A percentile compares a stretch with the other conserved stretches of the same genome.
Conservation (phyloP, 345 rosid genomes). For the Aquilaria sinensis region DNA sequence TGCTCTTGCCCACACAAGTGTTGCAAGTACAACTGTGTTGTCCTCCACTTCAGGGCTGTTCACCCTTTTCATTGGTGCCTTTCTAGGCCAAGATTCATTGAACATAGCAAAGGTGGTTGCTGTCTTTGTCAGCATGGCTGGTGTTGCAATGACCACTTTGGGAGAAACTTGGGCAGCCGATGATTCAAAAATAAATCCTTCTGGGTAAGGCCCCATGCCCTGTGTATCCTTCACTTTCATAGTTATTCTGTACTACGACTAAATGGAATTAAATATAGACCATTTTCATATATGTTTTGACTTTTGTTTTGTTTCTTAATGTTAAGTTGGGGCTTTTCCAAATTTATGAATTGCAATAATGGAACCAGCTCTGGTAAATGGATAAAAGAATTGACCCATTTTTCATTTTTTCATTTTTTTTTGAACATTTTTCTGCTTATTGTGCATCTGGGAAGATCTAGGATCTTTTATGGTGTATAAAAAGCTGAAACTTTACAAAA, state of each 20-base stretch:
- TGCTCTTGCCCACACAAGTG: constrained; percentile 96
- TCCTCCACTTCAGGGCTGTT: constrained; percentile 98
- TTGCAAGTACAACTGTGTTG: constrained; percentile 95
- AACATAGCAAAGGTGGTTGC: constrained; percentile 84
- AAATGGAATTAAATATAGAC: neutral
- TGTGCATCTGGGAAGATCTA: too few species aligned
- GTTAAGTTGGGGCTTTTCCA: too few species aligned
- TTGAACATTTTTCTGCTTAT: constrained; percentile 13
- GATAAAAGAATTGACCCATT: neutral
- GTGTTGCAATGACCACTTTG: constrained; percentile 93
- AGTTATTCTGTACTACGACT: neutral
- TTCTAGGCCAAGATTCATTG: constrained; percentile 86
- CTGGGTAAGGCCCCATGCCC: constrained; percentile 38
- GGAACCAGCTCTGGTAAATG: too few species aligned
- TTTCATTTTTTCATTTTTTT: constrained; percentile 14
- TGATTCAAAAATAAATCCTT: constrained; percentile 51
- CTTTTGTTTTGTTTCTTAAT: neutral
- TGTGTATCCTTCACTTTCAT: neutral
- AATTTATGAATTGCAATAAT: too few species aligned
- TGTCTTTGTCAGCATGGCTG: constrained; percentile 88
- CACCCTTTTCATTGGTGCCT: constrained; percentile 89
- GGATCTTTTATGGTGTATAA: too few species aligned
- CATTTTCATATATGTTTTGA: neutral
- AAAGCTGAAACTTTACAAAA: too few species aligned
- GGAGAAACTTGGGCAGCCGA: constrained; percentile 99